Evolutionary conservation across 768 basidiomycete species (phyloP), one percentile per base, ranked within the genome.

Genomic region (Tylopilus vinaceipallidus): DNA sequence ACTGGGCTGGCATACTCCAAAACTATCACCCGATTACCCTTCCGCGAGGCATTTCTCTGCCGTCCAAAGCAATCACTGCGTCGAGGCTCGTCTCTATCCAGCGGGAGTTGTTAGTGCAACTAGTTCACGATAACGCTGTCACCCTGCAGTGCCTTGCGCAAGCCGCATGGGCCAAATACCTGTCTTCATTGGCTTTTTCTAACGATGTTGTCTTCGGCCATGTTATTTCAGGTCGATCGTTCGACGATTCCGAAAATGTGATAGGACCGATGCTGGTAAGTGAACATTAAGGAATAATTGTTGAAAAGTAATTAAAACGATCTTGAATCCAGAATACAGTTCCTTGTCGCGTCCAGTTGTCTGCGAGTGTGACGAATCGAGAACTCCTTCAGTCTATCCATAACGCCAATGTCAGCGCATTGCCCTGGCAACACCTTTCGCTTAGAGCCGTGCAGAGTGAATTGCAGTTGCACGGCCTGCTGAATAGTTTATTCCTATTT

Each of bases 251-350:
- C 9, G 76, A 78, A 55, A 60, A 69, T 10, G 73, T 76, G 3
- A 68, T 78, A 43, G 77, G 77, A 4, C 77, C 77, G 6, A 69
- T 76, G 47, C 57, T 78, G 49, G 77, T 78, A 43, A 55, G 74
- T 61, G 24, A n/a, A 30, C 42, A 9, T 9, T 9, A 19, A 13
- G 34, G 4, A 42, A 38, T 24, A 13, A 30, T 22, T 29, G 24
- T 10, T 34, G 35, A 37, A 30, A 14, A 6, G n/a, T 3, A 39
- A 30, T 49, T 11, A 49, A 29, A 30, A 35, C 4, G 6, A n/a
- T 37, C 22, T 42, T 32, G n/a, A 49, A 42, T 30, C 17, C 22
- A 77, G 76, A 78, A 75, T 51, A 78, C 76, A 1, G 62, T 77
- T 16, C 77, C 76, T 6, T 76, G 69, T 44, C 71, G 76, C 9